Percentiles rank a stretch among this genome's conserved stretches.
phyloP scores from a whole-genome alignment of 202 grass and related monocot species.

The Cymbopogon flexuosus region DNA sequence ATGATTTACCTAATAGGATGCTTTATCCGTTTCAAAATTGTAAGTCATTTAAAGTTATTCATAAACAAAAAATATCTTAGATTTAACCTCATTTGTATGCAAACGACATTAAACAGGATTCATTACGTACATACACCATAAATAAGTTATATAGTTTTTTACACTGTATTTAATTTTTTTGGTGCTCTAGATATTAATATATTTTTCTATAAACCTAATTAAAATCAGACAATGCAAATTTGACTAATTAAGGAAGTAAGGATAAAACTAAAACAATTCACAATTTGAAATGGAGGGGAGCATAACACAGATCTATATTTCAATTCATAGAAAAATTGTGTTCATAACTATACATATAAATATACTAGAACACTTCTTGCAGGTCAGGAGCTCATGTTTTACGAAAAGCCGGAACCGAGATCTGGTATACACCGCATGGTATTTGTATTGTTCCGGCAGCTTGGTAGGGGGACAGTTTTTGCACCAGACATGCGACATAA shows the following conservation, averaged over 20 bases:
- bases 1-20: background rate
- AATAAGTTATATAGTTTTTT: background rate
- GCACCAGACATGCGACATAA: constrained; percentile 49
- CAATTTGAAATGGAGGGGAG: background rate
- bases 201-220: background rate
- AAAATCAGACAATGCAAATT: background rate
- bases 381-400: constrained; percentile 58
- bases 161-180: background rate
- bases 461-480: constrained; percentile 53
- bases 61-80: background rate
- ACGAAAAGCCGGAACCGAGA: constrained; percentile 52
- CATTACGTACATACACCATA: background rate
- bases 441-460: constrained; percentile 54
- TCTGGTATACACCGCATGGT: constrained; percentile 68
- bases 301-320: background rate
- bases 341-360: background rate
- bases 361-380: constrained; percentile 2
- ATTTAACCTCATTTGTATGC: background rate
- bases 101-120: background rate
- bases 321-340: background rate
- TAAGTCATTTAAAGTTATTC: background rate
- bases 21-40: background rate
- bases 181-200: background rate
- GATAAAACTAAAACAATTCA: background rate
- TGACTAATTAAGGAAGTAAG: too few relatives aligned